Base-by-base conservation (phyloP, 2,329 filamentous ascomycete genomes). In the Diaporthe helianthi region DNA sequence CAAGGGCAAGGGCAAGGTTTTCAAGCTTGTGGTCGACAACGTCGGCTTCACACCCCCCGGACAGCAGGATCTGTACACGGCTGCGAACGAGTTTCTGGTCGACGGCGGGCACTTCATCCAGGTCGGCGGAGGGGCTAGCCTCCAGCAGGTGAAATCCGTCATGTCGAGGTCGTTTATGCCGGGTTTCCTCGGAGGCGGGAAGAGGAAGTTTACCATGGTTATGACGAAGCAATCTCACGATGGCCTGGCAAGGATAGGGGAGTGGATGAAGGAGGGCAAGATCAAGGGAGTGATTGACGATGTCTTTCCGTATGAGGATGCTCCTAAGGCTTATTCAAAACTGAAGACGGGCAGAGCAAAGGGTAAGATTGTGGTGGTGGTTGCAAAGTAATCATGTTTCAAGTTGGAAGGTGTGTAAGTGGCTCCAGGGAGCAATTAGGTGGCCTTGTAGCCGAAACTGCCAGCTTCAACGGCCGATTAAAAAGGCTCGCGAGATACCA, bases 221-320 rank as follows among this genome's bases (percentile, higher is more conserved):
- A 69, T 78, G 29, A 70, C 76, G 4, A 76, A 80, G 70, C 78
- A 79, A 49, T 79, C 79, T 2, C 75, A 77, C 4, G 81, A 83
- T 12, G 79, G 88, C 51, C 76, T 89, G 51, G 79, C 73, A 29
- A 77, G 83, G 74, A 77, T 92, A 65, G 87, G 78, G 0, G 74
- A 80, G 64, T 88, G 85, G 87, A 80, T 92, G 77, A 76, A 79
- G 29, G 84, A 90, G 73, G 87, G 87, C 1, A 90, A 87, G 75
- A 72, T 92, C 33, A 86, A 82, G 77, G 76, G 83, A 1, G 81
- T 88, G 0, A 77, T 91, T 52, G 89, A 90, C 74, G 80, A 84
- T 69, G 79, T 80, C 2, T 89, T 85, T 73, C 79, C 81, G 13
- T 87, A 88, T 75, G 85, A 87, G 54, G 83, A 90, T 68, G 84